These are phyloP conservation scores for Suillus fuscotomentosus DNA, from an alignment of 768 basidiomycete genomes.

Conservation along the genomic window DNA sequence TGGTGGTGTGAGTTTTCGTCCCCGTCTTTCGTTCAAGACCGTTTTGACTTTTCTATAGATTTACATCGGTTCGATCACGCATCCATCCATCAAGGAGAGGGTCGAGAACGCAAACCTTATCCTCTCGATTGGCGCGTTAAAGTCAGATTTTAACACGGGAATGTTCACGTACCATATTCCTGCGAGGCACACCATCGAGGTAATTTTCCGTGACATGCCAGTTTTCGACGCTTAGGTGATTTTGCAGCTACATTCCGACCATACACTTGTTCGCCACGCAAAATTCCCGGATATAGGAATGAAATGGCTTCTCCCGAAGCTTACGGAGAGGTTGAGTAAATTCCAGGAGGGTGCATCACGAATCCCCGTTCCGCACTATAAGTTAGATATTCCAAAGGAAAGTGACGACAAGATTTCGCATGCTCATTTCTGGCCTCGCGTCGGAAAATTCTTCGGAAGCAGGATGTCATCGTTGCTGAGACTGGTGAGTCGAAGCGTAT, in stretches of 20 bases:
- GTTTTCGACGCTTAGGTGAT: slow-evolving; percentile 1
- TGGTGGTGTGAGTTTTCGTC: slow-evolving; percentile 62
- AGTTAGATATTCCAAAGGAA: slow-evolving; percentile 48
- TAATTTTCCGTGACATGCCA: slow-evolving; percentile 21
- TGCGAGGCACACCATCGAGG: slow-evolving; percentile 59
- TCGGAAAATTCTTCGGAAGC: slow-evolving; percentile 67
- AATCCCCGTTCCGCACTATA: slow-evolving; percentile 44
- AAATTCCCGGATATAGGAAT: slow-evolving; percentile 67
- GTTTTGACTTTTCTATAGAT: slow-evolving; percentile 43
- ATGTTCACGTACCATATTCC: slow-evolving; percentile 80
- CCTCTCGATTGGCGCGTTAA: slow-evolving; percentile 66
- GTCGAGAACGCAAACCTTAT: slow-evolving; percentile 77
- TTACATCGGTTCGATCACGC: slow-evolving; percentile 71
- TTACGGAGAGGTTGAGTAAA: slow-evolving; percentile 52
- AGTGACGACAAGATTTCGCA: slow-evolving; percentile 62
- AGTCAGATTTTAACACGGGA: slow-evolving; percentile 86
- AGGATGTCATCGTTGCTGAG: slow-evolving; percentile 83
- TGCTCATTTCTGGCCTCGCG: slow-evolving; percentile 79
- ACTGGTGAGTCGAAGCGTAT: slow-evolving; percentile 50
- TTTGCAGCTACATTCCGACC: slow-evolving; percentile 69
- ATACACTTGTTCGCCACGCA: slow-evolving; percentile 65
- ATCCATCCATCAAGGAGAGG: slow-evolving; percentile 62
- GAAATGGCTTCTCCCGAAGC: slow-evolving; percentile 73
- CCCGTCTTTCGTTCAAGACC: not conserved
- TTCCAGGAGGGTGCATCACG: slow-evolving; percentile 39